Evolutionary conservation across 1,139 yeast species (phyloP).

Genomic region (Zygosaccharomyces pseudobailii): DNA sequence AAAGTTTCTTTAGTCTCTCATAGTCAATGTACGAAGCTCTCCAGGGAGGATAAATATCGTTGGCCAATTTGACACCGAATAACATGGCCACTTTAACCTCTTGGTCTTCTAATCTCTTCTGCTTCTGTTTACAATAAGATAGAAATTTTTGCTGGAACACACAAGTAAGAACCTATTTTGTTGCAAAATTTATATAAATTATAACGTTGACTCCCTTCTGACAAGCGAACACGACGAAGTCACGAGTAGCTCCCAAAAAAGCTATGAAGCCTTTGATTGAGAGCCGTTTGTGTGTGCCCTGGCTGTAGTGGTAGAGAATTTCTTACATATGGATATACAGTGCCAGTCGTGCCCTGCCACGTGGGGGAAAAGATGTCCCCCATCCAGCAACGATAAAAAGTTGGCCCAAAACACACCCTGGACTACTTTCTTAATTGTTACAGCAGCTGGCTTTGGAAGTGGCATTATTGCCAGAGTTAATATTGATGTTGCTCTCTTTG

Average conservation of each 20-base stretch:
- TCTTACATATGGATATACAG: conserved; percentile 4
- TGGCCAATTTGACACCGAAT: conserved; percentile 77
- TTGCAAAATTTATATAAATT: neutral
- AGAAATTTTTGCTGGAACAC: too few relatives aligned
- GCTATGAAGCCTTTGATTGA: neutral
- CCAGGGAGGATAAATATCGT: conserved; percentile 88
- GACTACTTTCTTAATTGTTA: conserved; percentile 4
- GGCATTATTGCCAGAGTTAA: conserved; percentile 20
- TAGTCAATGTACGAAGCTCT: conserved; percentile 75
- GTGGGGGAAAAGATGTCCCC: neutral
- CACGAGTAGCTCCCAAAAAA: neutral
- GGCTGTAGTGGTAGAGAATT: neutral
- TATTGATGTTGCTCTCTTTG: conserved; percentile 33
- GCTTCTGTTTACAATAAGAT: neutral
- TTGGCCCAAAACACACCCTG: neutral
- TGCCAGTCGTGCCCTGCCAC: neutral
- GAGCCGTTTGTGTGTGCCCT: neutral
- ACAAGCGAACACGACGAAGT: neutral
- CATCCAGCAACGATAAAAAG: neutral
- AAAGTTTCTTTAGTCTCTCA: conserved; percentile 68
- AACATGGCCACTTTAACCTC: conserved; percentile 46
- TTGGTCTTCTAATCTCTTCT: neutral
- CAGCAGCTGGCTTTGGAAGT: conserved; percentile 29
- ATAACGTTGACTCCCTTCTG: neutral
- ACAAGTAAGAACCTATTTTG: too few relatives aligned